These are phyloP conservation scores for Prunella vulgaris DNA, from an alignment of 257 asterid genomes.

Conservation along the genomic window DNA sequence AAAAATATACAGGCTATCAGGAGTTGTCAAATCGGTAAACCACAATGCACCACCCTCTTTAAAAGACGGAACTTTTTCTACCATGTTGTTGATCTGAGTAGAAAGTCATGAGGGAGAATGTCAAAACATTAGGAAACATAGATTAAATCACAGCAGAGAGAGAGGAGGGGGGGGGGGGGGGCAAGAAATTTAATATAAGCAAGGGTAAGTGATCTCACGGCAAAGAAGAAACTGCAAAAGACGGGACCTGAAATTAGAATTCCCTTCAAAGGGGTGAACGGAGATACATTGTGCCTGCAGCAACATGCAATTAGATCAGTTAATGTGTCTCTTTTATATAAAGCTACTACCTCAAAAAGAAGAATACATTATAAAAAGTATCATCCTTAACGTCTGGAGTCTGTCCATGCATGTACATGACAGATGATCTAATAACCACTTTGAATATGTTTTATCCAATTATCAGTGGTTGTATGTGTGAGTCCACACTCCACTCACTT, in stretches of 20 bases:
- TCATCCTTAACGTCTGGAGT: background rate
- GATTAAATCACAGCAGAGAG: background rate
- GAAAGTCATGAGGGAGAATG: constrained; percentile 6
- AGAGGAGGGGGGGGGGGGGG: background rate
- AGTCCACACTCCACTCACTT: background rate
- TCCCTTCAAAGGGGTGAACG: constrained; percentile 83
- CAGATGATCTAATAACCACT: background rate
- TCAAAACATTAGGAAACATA: background rate
- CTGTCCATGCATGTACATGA: background rate
- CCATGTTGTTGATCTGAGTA: constrained; percentile 73
- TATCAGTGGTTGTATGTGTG: background rate
- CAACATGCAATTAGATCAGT: constrained; percentile 14
- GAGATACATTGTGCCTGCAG: constrained; percentile 84
- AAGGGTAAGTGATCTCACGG: constrained; percentile 55
- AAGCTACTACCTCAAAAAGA: background rate
- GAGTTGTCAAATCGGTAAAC: constrained; percentile 90
- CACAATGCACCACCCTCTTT: constrained; percentile 84
- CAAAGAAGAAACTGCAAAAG: constrained; percentile 77
- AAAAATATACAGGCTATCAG: constrained; percentile 67
- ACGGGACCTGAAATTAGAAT: constrained; percentile 75
- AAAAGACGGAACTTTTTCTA: constrained; percentile 81
- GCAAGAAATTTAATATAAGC: background rate
- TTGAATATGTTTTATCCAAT: background rate
- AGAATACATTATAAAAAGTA: background rate
- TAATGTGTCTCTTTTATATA: background rate